phyloP scores from a whole-genome alignment of 75 land plant species.

The Picea sitchensis region DNA sequence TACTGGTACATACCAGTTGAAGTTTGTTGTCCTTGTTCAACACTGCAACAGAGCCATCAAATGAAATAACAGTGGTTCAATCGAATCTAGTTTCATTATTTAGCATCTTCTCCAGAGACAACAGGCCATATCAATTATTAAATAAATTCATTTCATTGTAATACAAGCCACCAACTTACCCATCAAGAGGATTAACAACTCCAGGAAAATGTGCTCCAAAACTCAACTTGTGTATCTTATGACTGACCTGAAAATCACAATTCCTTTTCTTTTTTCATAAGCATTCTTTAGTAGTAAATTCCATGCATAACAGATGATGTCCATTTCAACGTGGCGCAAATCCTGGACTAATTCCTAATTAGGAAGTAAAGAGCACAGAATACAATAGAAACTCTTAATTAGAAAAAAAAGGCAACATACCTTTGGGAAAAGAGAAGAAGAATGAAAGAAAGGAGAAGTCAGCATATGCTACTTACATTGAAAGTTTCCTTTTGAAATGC shows the following conservation, averaged over 20 bases:
- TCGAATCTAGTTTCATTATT: neutral
- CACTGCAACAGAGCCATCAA: slow-evolving; percentile 41
- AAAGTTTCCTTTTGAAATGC: slow-evolving; percentile 68
- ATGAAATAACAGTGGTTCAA: slow-evolving; percentile 4
- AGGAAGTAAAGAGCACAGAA: neutral
- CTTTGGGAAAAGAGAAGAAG: neutral
- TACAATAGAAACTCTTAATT: neutral
- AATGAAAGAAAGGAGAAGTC: no score
- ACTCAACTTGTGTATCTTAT: slow-evolving; percentile 82
- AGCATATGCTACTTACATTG: slow-evolving; percentile 52
- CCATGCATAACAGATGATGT: no score
- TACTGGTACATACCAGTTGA: slow-evolving; percentile 87
- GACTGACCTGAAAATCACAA: slow-evolving; percentile 65
- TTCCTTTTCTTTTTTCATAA: neutral
- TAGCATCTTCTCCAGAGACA: neutral
- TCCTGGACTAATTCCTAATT: neutral
- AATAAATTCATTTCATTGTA: neutral
- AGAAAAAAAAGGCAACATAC: neutral
- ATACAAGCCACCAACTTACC: slow-evolving; percentile 38
- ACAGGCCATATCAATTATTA: neutral
- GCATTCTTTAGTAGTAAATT: no score
- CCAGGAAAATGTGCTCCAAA: slow-evolving; percentile 96
- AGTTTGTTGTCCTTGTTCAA: slow-evolving; percentile 58
- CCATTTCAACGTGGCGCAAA: neutral
- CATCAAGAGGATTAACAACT: slow-evolving; percentile 90